phyloP scores from a whole-genome alignment of 2,329 filamentous ascomycete genomes.

The Penicillium sp. region DNA sequence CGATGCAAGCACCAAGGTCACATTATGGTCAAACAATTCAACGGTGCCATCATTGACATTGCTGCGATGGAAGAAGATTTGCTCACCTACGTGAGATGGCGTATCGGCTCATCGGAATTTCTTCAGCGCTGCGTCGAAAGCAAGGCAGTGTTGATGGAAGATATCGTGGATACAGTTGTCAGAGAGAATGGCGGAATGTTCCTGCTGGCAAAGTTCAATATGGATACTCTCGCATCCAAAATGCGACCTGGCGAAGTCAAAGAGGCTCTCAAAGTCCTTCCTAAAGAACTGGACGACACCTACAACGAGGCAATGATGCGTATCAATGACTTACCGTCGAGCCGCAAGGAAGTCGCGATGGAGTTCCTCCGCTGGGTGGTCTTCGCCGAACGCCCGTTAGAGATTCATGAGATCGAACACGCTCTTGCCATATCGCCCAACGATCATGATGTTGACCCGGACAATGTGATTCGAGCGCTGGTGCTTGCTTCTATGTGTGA shows the following conservation, averaged over 20 bases:
- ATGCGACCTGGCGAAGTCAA: conserved; percentile 1
- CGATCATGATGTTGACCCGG: not conserved
- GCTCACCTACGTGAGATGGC: conserved; percentile 1
- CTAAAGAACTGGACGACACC: not conserved
- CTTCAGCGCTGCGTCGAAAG: conserved; percentile 1
- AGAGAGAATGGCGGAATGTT: conserved; percentile 2
- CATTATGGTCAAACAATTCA: not conserved
- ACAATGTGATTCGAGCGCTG: conserved; percentile 2
- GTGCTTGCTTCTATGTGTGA: conserved; percentile 1
- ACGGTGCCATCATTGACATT: not conserved
- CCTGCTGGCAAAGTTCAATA: conserved; percentile 2
- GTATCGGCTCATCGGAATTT: conserved; percentile 2
- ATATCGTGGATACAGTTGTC: conserved; percentile 1
- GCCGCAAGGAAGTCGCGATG: not conserved
- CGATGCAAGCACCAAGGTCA: not conserved
- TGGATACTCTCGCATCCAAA: conserved; percentile 3
- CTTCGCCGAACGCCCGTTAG: conserved; percentile 2
- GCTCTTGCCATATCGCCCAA: not conserved
- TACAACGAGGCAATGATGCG: conserved; percentile 2
- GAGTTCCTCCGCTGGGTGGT: conserved; percentile 2
- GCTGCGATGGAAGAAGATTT: conserved; percentile 2
- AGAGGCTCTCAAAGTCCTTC: not conserved
- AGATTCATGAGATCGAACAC: conserved; percentile 2
- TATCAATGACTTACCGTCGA: not conserved
- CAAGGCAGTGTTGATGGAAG: not conserved